Conservation (phyloP, 495 filamentous ascomycete genomes). For the Amorphotheca resinae region DNA sequence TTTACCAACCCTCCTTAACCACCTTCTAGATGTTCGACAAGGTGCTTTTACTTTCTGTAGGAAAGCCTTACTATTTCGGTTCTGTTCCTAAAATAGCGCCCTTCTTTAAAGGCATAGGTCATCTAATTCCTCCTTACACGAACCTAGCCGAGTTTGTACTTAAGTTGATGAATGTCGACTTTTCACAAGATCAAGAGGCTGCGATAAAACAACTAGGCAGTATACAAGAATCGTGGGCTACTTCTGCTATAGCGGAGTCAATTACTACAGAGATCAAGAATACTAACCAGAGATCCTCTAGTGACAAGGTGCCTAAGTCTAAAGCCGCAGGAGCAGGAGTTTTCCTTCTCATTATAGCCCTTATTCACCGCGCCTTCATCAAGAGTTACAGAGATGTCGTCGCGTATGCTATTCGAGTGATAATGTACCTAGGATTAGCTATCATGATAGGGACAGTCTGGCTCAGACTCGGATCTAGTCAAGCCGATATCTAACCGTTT, state of each 20-base stretch:
- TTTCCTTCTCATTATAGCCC: slow-evolving; percentile 17
- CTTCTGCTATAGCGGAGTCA: slow-evolving; percentile 10
- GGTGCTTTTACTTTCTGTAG: slow-evolving; percentile 56
- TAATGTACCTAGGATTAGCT: slow-evolving; percentile 66
- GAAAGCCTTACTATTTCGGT: slow-evolving; percentile 59
- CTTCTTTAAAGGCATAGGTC: slow-evolving; percentile 48
- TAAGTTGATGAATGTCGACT: slow-evolving; percentile 65
- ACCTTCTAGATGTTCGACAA: slow-evolving; percentile 73
- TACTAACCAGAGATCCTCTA: neutral
- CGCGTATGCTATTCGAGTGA: slow-evolving; percentile 67
- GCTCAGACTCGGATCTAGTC: slow-evolving; percentile 50
- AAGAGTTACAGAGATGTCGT: slow-evolving; percentile 74
- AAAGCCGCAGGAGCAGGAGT: slow-evolving; percentile 10
- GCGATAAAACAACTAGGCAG: slow-evolving; percentile 27
- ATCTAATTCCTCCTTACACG: slow-evolving; percentile 47
- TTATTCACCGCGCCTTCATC: slow-evolving; percentile 62
- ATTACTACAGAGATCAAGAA: neutral
- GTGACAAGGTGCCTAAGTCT: neutral
- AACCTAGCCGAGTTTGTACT: slow-evolving; percentile 73
- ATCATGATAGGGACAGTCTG: slow-evolving; percentile 86
- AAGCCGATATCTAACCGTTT: slow-evolving; percentile 61
- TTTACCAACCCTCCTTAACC: slow-evolving; percentile 69
- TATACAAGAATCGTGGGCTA: slow-evolving; percentile 33
- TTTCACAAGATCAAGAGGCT: slow-evolving; percentile 34
- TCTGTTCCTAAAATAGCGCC: slow-evolving; percentile 33